A percentile compares a stretch with the other conserved stretches of the same genome.
Conservation (phyloP, 1,284 basidiomycete genomes). For the Puccinia hordei region DNA sequence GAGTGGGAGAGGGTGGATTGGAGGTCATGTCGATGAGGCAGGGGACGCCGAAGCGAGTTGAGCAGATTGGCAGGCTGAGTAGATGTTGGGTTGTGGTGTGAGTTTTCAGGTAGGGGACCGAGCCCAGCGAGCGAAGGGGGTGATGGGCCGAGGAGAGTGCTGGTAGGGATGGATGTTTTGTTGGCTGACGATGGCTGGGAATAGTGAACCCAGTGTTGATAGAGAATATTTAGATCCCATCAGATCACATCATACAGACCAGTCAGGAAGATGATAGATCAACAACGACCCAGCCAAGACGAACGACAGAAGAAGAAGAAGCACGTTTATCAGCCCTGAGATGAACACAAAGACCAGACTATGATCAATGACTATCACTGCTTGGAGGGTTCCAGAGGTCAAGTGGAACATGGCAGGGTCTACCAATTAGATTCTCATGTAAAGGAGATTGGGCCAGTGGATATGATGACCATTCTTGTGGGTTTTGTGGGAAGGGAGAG, state of each 20-base stretch:
- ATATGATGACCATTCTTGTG: too few relatives aligned
- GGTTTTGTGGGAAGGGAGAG: background rate
- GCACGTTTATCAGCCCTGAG: too few relatives aligned
- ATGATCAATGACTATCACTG: too few relatives aligned
- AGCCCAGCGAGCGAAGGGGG: background rate
- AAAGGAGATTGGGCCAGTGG: too few relatives aligned
- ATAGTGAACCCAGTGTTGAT: background rate
- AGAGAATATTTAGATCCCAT: background rate
- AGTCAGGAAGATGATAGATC: background rate
- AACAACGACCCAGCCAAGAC: background rate
- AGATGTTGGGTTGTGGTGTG: background rate
- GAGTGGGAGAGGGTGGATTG: conserved; percentile 16
- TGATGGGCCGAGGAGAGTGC: background rate
- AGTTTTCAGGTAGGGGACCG: background rate
- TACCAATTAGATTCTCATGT: too few relatives aligned
- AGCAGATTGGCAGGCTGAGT: conserved; percentile 40
- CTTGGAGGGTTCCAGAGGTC: too few relatives aligned
- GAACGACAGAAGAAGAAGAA: too few relatives aligned
- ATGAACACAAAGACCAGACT: too few relatives aligned
- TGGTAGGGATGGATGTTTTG: conserved; percentile 24
- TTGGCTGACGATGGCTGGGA: background rate
- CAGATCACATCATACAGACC: background rate
- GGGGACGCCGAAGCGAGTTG: conserved; percentile 44
- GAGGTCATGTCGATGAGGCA: conserved; percentile 52
- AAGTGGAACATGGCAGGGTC: too few relatives aligned